A percentile compares a stretch with the other conserved stretches of the same genome.
Conservation (phyloP, 192 early-diverging fungal species). For the Backusella parvicylindrica region DNA sequence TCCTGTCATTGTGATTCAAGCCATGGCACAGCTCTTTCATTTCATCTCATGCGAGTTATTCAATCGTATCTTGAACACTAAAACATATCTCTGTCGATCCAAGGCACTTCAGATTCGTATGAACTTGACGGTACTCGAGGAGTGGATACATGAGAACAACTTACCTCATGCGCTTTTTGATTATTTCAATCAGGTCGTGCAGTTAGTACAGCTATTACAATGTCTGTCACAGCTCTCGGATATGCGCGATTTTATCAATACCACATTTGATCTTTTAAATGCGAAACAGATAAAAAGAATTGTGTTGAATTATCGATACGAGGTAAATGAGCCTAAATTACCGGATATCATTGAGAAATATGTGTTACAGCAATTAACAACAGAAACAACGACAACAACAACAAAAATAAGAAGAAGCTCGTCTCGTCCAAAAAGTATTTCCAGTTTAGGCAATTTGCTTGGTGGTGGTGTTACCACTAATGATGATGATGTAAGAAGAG, state of each 20-base stretch:
- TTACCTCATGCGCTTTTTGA: conserved; percentile 32
- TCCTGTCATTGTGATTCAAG: conserved; percentile 65
- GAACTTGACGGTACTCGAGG: conserved; percentile 77
- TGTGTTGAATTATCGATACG: conserved; percentile 82
- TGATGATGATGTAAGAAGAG: too few species aligned
- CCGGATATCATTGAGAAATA: conserved; percentile 73
- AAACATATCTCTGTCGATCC: conserved; percentile 70
- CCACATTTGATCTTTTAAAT: conserved; percentile 66
- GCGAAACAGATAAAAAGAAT: conserved; percentile 69
- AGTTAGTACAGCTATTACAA: conserved; percentile 80
- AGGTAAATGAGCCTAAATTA: conserved; percentile 76
- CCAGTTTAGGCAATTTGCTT: conserved; percentile 7
- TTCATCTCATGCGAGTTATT: conserved; percentile 76
- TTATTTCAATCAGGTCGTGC: conserved; percentile 69
- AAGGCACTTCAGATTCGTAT: conserved; percentile 82
- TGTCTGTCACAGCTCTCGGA: conserved; percentile 72
- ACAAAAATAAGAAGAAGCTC: background rate
- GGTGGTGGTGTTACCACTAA: background rate
- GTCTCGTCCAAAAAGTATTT: conserved; percentile 14
- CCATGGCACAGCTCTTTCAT: conserved; percentile 75
- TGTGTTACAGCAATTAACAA: conserved; percentile 63
- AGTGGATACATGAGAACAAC: conserved; percentile 76
- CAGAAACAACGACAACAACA: conserved; percentile 5
- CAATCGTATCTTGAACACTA: conserved; percentile 79
- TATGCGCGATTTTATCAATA: conserved; percentile 73